These are phyloP conservation scores for Neonectria sp. DNA, from an alignment of 2,329 filamentous ascomycete genomes.

Conservation along the genomic window DNA sequence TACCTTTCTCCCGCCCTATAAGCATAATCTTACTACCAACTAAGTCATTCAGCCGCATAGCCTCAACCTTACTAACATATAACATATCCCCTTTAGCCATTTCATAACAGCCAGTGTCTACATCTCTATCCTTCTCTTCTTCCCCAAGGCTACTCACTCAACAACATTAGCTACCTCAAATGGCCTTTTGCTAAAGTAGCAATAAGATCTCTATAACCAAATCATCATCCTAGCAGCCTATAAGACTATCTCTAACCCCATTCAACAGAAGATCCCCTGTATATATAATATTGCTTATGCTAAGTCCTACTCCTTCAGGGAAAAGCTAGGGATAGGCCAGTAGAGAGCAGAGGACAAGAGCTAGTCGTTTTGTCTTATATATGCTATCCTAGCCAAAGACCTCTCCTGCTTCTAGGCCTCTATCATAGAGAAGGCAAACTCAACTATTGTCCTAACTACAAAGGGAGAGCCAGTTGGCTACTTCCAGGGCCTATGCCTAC, in stretches of 20 bases:
- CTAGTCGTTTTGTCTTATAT: too few relatives aligned
- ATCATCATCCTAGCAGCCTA: background rate
- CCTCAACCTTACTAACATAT: background rate
- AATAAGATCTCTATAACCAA: background rate
- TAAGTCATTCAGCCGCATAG: background rate
- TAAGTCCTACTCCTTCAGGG: too few relatives aligned
- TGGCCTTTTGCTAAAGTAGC: background rate
- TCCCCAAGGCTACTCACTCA: background rate
- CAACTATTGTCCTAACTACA: too few relatives aligned
- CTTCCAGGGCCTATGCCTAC: too few relatives aligned
- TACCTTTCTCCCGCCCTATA: background rate
- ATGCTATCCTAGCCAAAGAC: too few relatives aligned
- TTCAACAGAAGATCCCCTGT: too few relatives aligned
- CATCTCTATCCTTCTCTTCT: background rate
- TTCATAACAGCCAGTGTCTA: background rate
- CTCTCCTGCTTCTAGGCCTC: too few relatives aligned
- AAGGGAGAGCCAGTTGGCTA: too few relatives aligned
- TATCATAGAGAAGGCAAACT: too few relatives aligned
- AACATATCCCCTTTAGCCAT: background rate
- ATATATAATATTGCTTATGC: too few relatives aligned
- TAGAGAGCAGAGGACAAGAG: too few relatives aligned
- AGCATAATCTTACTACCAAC: background rate
- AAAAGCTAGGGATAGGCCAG: too few relatives aligned
- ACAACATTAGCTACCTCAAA: background rate
- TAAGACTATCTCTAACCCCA: constrained; percentile 18